Evolutionary conservation across 2,329 filamentous ascomycete species (phyloP).

Genomic region (Cryphonectria japonica): DNA sequence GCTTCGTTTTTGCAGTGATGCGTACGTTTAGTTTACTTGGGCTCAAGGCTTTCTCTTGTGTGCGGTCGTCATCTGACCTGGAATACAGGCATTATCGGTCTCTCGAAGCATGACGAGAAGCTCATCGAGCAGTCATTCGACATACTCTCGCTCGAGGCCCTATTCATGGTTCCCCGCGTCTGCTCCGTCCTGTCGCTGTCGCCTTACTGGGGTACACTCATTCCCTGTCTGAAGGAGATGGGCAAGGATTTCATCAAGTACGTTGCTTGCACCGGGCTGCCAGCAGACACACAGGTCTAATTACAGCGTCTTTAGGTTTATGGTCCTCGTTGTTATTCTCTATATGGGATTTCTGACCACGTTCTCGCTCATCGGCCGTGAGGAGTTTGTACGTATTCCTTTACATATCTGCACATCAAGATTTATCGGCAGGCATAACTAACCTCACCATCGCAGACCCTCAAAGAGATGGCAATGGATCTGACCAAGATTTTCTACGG

Average conservation of each 20-base stretch:
- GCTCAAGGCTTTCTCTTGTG: neutral
- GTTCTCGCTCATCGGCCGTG: constrained; percentile 76
- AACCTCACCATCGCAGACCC: constrained; percentile 51
- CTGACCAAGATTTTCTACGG: constrained; percentile 83
- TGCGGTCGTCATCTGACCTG: constrained; percentile 25
- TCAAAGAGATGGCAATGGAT: constrained; percentile 68
- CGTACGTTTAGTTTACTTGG: constrained; percentile 61
- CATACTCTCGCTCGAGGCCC: constrained; percentile 83
- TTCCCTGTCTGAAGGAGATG: constrained; percentile 93
- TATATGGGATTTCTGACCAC: constrained; percentile 90
- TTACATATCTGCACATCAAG: neutral
- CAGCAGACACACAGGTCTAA: constrained; percentile 40
- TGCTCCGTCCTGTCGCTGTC: constrained; percentile 86
- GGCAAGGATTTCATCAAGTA: constrained; percentile 91
- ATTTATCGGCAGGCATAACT: neutral
- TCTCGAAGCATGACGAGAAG: constrained; percentile 60
- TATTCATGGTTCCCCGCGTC: constrained; percentile 88
- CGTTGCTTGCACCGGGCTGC: constrained; percentile 39
- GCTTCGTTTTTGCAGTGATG: constrained; percentile 70
- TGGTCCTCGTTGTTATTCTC: constrained; percentile 76
- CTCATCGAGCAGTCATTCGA: constrained; percentile 85
- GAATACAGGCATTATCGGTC: constrained; percentile 64
- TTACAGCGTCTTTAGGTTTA: constrained; percentile 48
- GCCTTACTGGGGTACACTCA: constrained; percentile 87
- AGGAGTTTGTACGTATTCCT: constrained; percentile 51